Percentiles rank a stretch among this genome's conserved stretches.
phyloP scores from a whole-genome alignment of 2,329 filamentous ascomycete species.

The Huntiella moniliformis region DNA sequence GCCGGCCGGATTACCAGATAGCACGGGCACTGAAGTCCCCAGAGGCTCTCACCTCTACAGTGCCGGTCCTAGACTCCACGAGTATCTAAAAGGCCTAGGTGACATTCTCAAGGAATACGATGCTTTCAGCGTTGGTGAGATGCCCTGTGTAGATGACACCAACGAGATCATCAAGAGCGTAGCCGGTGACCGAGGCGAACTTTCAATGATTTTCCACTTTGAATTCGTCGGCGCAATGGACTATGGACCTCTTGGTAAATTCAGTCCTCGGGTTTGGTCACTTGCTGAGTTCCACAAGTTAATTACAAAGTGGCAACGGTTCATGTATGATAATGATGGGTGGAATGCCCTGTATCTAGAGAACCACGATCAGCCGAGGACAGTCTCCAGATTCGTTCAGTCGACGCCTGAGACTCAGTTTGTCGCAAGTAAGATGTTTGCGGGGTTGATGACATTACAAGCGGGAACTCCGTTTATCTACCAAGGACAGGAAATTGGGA shows the following conservation, averaged over 20 bases:
- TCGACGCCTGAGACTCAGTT: slow-evolving; percentile 30
- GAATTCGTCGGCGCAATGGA: slow-evolving; percentile 36
- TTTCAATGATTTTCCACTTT: slow-evolving; percentile 60
- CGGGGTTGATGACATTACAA: slow-evolving; percentile 36
- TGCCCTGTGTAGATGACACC: slow-evolving; percentile 27
- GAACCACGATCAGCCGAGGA: slow-evolving; percentile 46
- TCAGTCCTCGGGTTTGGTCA: slow-evolving; percentile 24
- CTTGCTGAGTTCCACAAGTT: slow-evolving; percentile 33
- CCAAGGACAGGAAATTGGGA: slow-evolving; percentile 51
- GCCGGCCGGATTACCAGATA: slow-evolving; percentile 35
- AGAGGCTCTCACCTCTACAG: slow-evolving; percentile 28
- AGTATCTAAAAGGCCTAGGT: slow-evolving; percentile 27
- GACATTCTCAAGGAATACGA: slow-evolving; percentile 27
- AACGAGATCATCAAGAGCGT: slow-evolving; percentile 30
- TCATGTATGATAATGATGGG: slow-evolving; percentile 39
- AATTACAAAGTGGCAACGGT: slow-evolving; percentile 38
- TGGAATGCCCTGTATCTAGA: slow-evolving; percentile 50
- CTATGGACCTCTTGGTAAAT: slow-evolving; percentile 25
- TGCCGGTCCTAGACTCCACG: slow-evolving; percentile 31
- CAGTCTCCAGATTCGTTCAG: slow-evolving; percentile 35
- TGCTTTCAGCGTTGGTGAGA: slow-evolving; percentile 34
- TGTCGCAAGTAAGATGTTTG: slow-evolving; percentile 39
- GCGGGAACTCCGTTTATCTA: slow-evolving; percentile 49
- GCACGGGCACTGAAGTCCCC: slow-evolving; percentile 15
- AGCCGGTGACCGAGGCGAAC: slow-evolving; percentile 34